phyloP scores from a whole-genome alignment of 441 rosid species.

The Euphorbia celastroides region DNA sequence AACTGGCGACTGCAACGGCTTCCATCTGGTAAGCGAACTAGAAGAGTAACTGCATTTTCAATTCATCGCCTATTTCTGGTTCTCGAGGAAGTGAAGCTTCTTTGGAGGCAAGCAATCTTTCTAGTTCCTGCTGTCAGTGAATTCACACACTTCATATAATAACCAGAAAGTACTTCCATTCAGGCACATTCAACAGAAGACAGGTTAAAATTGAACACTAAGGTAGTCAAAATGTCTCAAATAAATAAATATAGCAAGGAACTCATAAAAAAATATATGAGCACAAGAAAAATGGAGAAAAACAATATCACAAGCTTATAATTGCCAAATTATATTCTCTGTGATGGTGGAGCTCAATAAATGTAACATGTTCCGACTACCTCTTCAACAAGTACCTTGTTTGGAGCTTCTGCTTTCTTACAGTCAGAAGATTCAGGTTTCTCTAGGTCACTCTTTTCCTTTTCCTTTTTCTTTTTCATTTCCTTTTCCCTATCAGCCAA shows the following conservation, averaged over 20 bases:
- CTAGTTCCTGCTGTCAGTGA: constrained; percentile 32
- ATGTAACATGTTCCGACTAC: constrained; percentile 16
- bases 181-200: background rate
- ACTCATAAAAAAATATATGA: background rate
- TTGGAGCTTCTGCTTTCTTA: constrained; percentile 26
- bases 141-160: background rate
- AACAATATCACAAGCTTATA: background rate
- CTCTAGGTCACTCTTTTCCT: constrained; percentile 29
- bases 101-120: constrained; percentile 31
- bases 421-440: constrained; percentile 25
- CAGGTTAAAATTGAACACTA: background rate
- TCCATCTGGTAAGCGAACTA: constrained; percentile 77
- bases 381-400: constrained; percentile 25
- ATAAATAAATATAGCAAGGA: background rate
- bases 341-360: background rate
- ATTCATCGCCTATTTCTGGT: constrained; percentile 52
- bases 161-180: background rate
- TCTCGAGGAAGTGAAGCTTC: constrained; percentile 51
- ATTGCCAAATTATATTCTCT: background rate
- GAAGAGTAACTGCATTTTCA: constrained; percentile 52
- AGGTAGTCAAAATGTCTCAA: constrained; percentile 1
- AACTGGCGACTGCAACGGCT: constrained; percentile 71
- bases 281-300: background rate
- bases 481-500: constrained; percentile 31
- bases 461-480: constrained; percentile 35